Percentiles rank a stretch among this genome's conserved stretches.
phyloP scores from a whole-genome alignment of 257 asterid species.

The Salvia splendens region DNA sequence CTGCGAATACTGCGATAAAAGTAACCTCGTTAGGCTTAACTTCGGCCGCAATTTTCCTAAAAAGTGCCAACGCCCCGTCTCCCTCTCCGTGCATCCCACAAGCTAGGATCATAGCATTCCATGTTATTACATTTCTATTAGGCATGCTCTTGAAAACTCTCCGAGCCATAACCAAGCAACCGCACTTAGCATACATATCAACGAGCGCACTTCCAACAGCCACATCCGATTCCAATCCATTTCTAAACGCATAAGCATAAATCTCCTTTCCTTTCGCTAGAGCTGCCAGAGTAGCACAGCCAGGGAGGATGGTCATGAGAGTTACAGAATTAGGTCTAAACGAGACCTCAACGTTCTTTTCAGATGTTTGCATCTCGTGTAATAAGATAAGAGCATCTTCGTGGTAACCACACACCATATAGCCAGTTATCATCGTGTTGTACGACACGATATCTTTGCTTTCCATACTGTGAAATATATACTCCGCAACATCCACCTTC shows the following conservation, averaged over 20 bases:
- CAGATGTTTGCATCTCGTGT: constrained; percentile 51
- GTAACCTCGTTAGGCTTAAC: constrained; percentile 74
- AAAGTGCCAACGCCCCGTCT: constrained; percentile 57
- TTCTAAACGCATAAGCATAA: constrained; percentile 67
- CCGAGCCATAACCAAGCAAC: constrained; percentile 66
- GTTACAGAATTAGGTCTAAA: constrained; percentile 74
- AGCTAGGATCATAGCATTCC: constrained; percentile 87
- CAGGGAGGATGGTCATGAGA: constrained; percentile 82
- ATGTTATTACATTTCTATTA: constrained; percentile 67
- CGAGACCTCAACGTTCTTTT: constrained; percentile 26
- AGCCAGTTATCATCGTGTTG: constrained; percentile 87
- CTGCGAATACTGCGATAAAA: constrained; percentile 69
- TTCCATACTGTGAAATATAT: constrained; percentile 66
- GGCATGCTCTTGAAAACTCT: constrained; percentile 67
- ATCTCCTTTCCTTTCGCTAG: constrained; percentile 77
- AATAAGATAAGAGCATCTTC: constrained; percentile 66
- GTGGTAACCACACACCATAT: constrained; percentile 70
- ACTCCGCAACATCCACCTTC: constrained; percentile 47
- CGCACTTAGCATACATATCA: constrained; percentile 91
- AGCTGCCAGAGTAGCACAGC: constrained; percentile 74
- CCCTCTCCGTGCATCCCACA: constrained; percentile 95
- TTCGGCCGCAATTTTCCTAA: constrained; percentile 51
- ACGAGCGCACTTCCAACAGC: constrained; percentile 84
- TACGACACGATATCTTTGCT: constrained; percentile 73
- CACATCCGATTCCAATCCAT: constrained; percentile 57